These are phyloP conservation scores for Pittosporum tobira DNA, from an alignment of 129 eudicot species.

Conservation along the genomic window DNA sequence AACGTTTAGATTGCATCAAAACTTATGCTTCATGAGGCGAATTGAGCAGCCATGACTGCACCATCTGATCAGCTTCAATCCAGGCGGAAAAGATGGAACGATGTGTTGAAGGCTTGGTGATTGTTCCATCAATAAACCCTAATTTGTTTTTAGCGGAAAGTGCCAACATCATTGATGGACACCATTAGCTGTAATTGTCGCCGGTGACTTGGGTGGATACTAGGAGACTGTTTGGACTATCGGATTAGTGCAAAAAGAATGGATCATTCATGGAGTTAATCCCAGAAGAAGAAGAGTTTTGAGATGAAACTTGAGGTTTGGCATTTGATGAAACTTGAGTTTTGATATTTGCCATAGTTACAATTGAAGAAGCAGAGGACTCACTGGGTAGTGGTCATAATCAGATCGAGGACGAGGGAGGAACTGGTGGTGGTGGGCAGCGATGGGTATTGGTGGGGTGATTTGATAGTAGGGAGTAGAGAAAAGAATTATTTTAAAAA, in stretches of 20 bases:
- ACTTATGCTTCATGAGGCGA: conserved; percentile 1
- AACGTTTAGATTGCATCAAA: no score
- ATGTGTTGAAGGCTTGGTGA: conserved; percentile 1
- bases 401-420: no score
- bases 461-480: no score
- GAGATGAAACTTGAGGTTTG: no score
- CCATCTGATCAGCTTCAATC: conserved; percentile 6
- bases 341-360: neutral
- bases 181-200: conserved; percentile 6
- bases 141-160: conserved; percentile 6
- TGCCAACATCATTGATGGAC: conserved; percentile 10
- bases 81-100: conserved; percentile 4
- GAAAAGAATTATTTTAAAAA: no score
- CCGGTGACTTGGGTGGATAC: conserved; percentile 3
- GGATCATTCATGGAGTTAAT: conserved; percentile 7
- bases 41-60: conserved; percentile 8
- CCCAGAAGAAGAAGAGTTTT: neutral
- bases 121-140: conserved; percentile 2
- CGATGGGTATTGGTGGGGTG: no score
- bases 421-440: no score
- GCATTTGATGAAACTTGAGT: neutral
- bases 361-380: neutral
- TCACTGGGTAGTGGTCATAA: no score
- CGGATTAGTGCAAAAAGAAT: neutral
- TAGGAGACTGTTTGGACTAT: conserved; percentile 7